Conservation (phyloP, 73 alveolate species). For the Uronychia setigera region DNA sequence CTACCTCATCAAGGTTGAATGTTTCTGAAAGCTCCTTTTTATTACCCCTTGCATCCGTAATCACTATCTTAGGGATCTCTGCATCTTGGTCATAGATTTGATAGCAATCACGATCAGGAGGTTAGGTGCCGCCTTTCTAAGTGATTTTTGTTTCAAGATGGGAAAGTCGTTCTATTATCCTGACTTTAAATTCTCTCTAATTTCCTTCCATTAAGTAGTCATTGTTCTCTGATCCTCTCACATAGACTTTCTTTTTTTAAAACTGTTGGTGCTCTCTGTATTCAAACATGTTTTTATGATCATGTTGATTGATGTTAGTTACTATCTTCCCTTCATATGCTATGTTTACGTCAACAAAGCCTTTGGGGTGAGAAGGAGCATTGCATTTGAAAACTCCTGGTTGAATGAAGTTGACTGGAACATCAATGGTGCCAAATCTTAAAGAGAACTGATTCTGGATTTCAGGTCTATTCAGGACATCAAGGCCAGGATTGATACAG, state of each 20-base stretch:
- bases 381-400: conserved; percentile 70
- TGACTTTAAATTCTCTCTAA: conserved; percentile 62
- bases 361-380: conserved; percentile 69
- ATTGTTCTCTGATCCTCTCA: conserved; percentile 22
- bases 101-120: neutral
- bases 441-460: conserved; percentile 22
- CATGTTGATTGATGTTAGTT: conserved; percentile 6
- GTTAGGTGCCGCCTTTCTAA: neutral
- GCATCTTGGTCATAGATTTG: neutral
- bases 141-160: conserved; percentile 37
- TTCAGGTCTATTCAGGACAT: conserved; percentile 12
- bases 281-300: conserved; percentile 20
- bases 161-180: conserved; percentile 57
- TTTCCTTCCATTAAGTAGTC: conserved; percentile 43
- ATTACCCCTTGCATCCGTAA: conserved; percentile 3
- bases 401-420: conserved; percentile 54
- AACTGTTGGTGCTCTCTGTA: conserved; percentile 28
- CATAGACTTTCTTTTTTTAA: conserved; percentile 25
- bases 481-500: conserved; percentile 62
- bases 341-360: conserved; percentile 54
- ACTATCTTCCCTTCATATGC: conserved; percentile 46
- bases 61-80: neutral
- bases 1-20: neutral
- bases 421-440: conserved; percentile 62
- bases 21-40: neutral